Evolutionary conservation across 2,329 filamentous ascomycete genomes (phyloP).

Genomic region (Pseudogymnoascus sp.): DNA sequence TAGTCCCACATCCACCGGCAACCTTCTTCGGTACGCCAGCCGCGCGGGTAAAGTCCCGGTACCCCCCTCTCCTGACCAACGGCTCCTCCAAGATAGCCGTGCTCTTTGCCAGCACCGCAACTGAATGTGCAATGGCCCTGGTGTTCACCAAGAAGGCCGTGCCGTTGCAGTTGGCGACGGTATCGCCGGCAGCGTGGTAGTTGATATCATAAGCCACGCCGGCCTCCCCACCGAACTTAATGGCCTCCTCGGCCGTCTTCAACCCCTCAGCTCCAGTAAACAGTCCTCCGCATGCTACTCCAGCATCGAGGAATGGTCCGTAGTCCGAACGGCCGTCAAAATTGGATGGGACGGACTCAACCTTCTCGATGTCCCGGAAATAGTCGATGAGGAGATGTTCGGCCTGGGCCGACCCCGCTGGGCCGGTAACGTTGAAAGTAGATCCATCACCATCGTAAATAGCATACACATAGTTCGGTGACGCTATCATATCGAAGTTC

Average conservation of each 20-base stretch:
- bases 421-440: constrained; percentile 44
- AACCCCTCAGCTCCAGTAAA: constrained; percentile 51
- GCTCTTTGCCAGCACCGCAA: constrained; percentile 41
- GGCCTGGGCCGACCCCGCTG: constrained; percentile 45
- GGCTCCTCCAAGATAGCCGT: constrained; percentile 32
- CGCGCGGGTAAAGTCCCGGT: neutral
- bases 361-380: constrained; percentile 32
- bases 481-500: constrained; percentile 58
- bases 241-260: constrained; percentile 44
- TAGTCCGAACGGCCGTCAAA: constrained; percentile 53
- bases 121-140: constrained; percentile 44
- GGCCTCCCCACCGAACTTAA: constrained; percentile 44
- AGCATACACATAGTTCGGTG: constrained; percentile 48
- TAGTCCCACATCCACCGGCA: neutral
- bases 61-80: neutral
- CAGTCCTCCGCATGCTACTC: constrained; percentile 48
- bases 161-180: constrained; percentile 43
- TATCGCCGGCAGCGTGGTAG: constrained; percentile 46
- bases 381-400: constrained; percentile 44
- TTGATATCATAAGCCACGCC: constrained; percentile 46
- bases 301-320: constrained; percentile 45
- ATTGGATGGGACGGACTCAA: constrained; percentile 38
- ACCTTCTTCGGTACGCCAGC: neutral
- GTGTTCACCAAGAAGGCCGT: constrained; percentile 46
- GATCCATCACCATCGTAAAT: constrained; percentile 48